Base-by-base conservation (phyloP, 768 basidiomycete species). In the Suillus tomentosus region DNA sequence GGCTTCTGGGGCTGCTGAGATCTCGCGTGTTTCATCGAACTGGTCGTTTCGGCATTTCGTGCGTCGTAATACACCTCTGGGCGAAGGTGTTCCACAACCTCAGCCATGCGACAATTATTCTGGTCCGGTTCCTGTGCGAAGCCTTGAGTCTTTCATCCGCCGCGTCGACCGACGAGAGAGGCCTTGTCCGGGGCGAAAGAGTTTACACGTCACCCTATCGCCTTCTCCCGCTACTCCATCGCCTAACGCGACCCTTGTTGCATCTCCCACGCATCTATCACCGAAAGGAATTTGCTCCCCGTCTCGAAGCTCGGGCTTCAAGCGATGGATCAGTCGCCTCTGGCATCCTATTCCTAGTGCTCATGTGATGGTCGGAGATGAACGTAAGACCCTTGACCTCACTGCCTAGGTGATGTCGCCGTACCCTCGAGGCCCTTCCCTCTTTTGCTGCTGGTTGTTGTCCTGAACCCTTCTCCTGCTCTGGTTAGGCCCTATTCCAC, bases 251-350 rank as follows among this genome's bases (percentile, higher is more conserved):
- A 64, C 63, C 15, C 60, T 62, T 39, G 63, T 62, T 13, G 61
- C 60, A 9, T 64, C 61, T 14, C 39, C 61, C 9, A 42, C 62
- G 31, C 9, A 34, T 47, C 15, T 14, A 4, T 62, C 60, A 31
- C 51, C 60, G 5, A 62, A 40, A 34, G 61, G 34, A 53, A 24
- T 19, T 36, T 15, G 36, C 15, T 57, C 53, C 11, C 53, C 55
- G 22, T 61, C 61, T 19, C 48, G 24, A 31, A 60, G 39, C 14
- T 40, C 22, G 22, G 51, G 47, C 19, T 61, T 64, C 31, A 62
- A 50, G 63, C 48, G 60, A 17, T 65, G 62, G 64, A 37, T 65
- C 22, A 39, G 15, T 37, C 64, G 61, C n/a, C 31, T 63, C 22
- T 43, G 62, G 62, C 40, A 55, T 37, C 64, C 64, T 10, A 34